Evolutionary conservation across 164 flowering plant genomes (phyloP).

Genomic region (Kalanchoe fedtschenkoi): DNA sequence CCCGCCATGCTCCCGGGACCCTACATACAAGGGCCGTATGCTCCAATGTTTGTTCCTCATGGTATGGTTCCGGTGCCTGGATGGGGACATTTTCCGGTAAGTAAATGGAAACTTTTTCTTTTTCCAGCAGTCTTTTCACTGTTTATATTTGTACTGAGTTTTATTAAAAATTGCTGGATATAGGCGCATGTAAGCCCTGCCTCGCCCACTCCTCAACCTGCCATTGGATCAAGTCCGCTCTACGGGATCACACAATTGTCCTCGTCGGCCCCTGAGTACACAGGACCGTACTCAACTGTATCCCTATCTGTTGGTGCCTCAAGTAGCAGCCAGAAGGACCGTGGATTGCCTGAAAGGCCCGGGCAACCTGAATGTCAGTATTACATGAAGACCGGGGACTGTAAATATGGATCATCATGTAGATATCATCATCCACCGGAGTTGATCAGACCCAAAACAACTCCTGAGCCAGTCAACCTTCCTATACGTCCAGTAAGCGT

Average conservation of each 20-base stretch:
- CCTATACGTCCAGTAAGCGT: conserved; percentile 75
- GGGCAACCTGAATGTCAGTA: conserved; percentile 86
- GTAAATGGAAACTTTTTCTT: conserved; percentile 9
- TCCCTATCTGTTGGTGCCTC: conserved; percentile 21
- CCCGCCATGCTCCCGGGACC: conserved; percentile 52
- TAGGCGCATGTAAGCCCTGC: conserved; percentile 37
- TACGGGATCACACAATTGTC: conserved; percentile 33
- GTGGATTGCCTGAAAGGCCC: conserved; percentile 75
- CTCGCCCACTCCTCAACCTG: conserved; percentile 33
- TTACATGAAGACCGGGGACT: conserved; percentile 85
- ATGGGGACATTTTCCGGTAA: conserved; percentile 67
- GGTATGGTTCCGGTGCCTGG: conserved; percentile 65
- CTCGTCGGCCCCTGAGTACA: conserved; percentile 23
- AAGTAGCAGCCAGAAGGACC: conserved; percentile 24
- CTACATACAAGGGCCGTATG: conserved; percentile 62
- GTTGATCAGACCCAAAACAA: conserved; percentile 28
- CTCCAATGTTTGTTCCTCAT: conserved; percentile 50
- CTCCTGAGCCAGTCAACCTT: conserved; percentile 56
- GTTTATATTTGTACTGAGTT: background rate
- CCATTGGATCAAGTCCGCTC: conserved; percentile 24
- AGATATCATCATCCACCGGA: conserved; percentile 86
- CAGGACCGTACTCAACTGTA: conserved; percentile 21
- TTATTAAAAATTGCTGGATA: conserved; percentile 6
- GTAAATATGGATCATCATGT: conserved; percentile 86
- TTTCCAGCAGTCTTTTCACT: background rate